A percentile compares a stretch with the other conserved stretches of the same genome.
These are phyloP conservation scores for Camptophora hylomeconis DNA, from an alignment of 2,329 filamentous ascomycete species.

Conservation along the genomic window DNA sequence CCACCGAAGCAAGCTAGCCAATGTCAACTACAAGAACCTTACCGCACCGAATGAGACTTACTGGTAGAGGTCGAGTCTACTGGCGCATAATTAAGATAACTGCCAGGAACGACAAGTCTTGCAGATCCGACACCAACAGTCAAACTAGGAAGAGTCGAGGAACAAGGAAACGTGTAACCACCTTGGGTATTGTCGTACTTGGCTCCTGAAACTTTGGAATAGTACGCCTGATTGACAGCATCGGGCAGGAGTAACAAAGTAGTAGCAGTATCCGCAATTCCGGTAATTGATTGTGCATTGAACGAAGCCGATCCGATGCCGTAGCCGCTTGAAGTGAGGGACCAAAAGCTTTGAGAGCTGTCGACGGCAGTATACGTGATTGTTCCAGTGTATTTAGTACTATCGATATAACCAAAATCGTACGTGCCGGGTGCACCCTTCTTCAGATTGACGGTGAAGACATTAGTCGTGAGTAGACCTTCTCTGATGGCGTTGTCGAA, in stretches of 20 bases:
- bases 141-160: conserved; percentile 39
- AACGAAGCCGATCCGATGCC: conserved; percentile 33
- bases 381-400: conserved; percentile 42
- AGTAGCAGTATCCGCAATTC: conserved; percentile 60
- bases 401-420: conserved; percentile 49
- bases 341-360: conserved; percentile 48
- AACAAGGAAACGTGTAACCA: conserved; percentile 33
- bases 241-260: conserved; percentile 49
- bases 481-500: conserved; percentile 44
- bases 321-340: conserved; percentile 42
- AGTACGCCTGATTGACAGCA: conserved; percentile 45
- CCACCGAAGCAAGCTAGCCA: conserved; percentile 61
- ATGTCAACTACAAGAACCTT: neutral
- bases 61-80: conserved; percentile 9
- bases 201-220: conserved; percentile 42
- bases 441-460: conserved; percentile 45
- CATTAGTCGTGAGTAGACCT: conserved; percentile 30
- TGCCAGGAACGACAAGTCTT: conserved; percentile 38
- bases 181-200: conserved; percentile 12
- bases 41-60: conserved; percentile 6
- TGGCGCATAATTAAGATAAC: conserved; percentile 36
- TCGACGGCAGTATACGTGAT: conserved; percentile 46
- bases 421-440: conserved; percentile 39
- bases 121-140: conserved; percentile 37
- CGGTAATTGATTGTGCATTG: conserved; percentile 31